phyloP scores from a whole-genome alignment of 1,284 basidiomycete species.

The Cutaneotrichosporon cavernicola region DNA sequence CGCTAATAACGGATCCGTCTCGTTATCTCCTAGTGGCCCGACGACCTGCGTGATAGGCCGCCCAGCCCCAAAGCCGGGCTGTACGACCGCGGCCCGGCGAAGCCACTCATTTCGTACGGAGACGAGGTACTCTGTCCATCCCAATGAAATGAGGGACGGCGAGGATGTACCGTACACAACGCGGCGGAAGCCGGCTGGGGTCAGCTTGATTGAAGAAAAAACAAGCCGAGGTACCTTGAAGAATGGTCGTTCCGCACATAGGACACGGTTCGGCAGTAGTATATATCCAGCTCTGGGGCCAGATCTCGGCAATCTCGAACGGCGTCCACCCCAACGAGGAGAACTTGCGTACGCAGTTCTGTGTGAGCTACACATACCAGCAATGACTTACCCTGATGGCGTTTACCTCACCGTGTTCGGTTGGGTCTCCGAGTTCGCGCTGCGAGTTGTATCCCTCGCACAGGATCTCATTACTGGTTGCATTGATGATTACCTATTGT shows the following conservation, averaged over 20 bases:
- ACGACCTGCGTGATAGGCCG: slow-evolving; percentile 8
- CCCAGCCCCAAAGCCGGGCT: slow-evolving; percentile 7
- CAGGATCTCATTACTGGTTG: slow-evolving; percentile 4
- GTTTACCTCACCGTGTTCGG: slow-evolving; percentile 12
- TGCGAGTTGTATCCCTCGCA: slow-evolving; percentile 13
- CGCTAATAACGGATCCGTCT: neutral
- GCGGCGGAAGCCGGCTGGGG: slow-evolving; percentile 10
- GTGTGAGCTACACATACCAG: neutral
- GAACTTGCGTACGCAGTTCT: slow-evolving; percentile 12
- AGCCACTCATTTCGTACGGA: slow-evolving; percentile 9
- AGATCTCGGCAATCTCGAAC: slow-evolving; percentile 7
- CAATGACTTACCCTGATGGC: neutral
- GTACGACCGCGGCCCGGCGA: slow-evolving; percentile 4
- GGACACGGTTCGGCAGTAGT: slow-evolving; percentile 14
- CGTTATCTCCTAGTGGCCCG: neutral
- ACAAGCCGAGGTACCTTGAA: slow-evolving; percentile 4
- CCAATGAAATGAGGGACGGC: slow-evolving; percentile 1
- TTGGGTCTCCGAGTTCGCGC: slow-evolving; percentile 10
- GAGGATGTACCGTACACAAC: slow-evolving; percentile 9
- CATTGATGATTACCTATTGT: slow-evolving; percentile 12
- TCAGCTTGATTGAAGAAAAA: too few relatives aligned
- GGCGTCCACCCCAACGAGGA: slow-evolving; percentile 5
- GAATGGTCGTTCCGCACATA: slow-evolving; percentile 10
- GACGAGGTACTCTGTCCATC: slow-evolving; percentile 15
- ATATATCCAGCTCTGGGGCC: slow-evolving; percentile 15